Base-by-base conservation (phyloP, 768 basidiomycete species). In the Pholiota conissans region DNA sequence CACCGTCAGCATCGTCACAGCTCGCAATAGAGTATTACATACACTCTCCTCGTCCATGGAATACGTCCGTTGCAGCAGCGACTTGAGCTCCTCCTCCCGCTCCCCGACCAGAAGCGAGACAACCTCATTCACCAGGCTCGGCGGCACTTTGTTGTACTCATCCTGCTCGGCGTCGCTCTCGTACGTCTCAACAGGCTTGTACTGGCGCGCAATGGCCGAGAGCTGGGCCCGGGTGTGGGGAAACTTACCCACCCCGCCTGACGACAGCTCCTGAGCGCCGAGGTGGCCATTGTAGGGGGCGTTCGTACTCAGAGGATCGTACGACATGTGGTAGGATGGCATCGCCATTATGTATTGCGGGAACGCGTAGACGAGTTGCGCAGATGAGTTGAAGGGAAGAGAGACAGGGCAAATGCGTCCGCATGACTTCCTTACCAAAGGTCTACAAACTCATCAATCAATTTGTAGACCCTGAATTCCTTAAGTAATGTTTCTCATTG, bases 181-280 rank as follows among this genome's bases (percentile, higher is more conserved):
- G 63, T 80, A 78, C 49, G 69, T 76, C 61, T 89, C 86, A 6
- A 76, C 67, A 2, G 81, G 79, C 69, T 84, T 89, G 77, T 86
- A 81, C 65, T 89, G 87, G 42, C 89, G 84, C 54, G 87, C 83
- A 63, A 93, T 84, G 26, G 84, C 81, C 34, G 83, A 78, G 26
- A 94, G 82, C 73, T 92, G 90, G 5, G 92, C 92, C 14, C 90
- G 83, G 22, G 90, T 92, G 69, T 94, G 92, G 29, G 90, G 88
- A 71, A 89, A 92, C 69, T 84, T 83, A n/a, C 58, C 56, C 37
- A 63, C 75, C 56, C 56, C 40, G 30, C 62, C 74, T 59, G 53
- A 64, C 64, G 32, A 57, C 51, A 51, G 39, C 32, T 61, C 50
- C 52, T 49, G 55, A 18, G 54, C 52, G 32, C 48, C 37, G 18